Base-by-base conservation (phyloP, 2,329 filamentous ascomycete genomes). In the Colletotrichum musicola region DNA sequence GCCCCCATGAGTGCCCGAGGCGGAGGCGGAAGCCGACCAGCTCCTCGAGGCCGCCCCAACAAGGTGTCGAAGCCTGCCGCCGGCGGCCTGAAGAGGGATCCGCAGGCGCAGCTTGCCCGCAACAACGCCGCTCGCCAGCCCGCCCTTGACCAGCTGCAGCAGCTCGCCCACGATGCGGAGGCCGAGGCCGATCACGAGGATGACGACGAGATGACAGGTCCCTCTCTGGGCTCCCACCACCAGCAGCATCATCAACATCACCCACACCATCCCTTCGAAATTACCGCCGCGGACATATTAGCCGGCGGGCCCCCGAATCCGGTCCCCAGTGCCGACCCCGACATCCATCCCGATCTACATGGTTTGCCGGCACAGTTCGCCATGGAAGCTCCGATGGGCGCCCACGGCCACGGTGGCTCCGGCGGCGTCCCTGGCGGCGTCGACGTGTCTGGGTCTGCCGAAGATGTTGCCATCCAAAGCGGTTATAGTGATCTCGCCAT, bases 401-500 rank as follows among this genome's bases (percentile, higher is more conserved):
- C 49, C 25, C 65, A 64, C 25, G 61, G 62, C 14, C 25, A 60
- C 16, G 65, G 63, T 20, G 60, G 61, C 10, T 44, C 30, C 7
- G 30, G 7, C 30, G 30, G 30, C 30, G 30, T 35, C 3, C 30
- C 30, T 4, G 30, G 30, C 30, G 30, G 7, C 30, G 30, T 35
- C 9, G 30, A 35, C 30, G 30, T 69, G 38, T 44, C 58, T 49
- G 74, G 71, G 66, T 83, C 82, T 5, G 86, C 85, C 1, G 84
- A 84, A 62, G 79, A 83, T 4, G 74, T 88, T 16, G 85, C 86
- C 6, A 75, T 75, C 13, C 79, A 82, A 50, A 82, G 80, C 1
- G 87, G 86, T 50, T 87, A 88, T 65, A 69, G 73, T 6, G 74
- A 77, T 2, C 79, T 88, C 25, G 80, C 81, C 42, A 81, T 87